phyloP scores from a whole-genome alignment of 2,329 filamentous ascomycete genomes.

The Emmonsia crescens region DNA sequence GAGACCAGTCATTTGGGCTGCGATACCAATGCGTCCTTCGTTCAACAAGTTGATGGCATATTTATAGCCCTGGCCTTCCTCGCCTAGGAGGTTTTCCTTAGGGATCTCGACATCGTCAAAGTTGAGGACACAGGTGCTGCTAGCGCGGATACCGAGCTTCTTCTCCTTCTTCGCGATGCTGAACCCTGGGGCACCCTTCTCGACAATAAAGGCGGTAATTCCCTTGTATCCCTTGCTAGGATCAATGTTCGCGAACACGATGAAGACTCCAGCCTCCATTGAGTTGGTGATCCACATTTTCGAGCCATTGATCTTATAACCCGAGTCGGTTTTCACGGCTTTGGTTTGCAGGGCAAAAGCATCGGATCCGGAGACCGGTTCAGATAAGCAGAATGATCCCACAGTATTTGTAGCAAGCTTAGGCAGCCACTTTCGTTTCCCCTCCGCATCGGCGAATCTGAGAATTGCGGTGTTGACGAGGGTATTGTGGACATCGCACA shows the following conservation, averaged over 20 bases:
- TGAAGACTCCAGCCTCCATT: slow-evolving; percentile 86
- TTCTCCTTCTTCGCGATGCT: slow-evolving; percentile 99
- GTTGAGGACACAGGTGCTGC: slow-evolving; percentile 92
- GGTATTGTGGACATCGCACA: slow-evolving; percentile 97
- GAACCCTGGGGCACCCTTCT: slow-evolving; percentile 83
- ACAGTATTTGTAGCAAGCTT: slow-evolving; percentile 81
- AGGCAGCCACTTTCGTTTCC: slow-evolving; percentile 84
- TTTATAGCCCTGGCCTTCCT: slow-evolving; percentile 90
- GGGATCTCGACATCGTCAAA: slow-evolving; percentile 94
- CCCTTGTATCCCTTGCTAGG: slow-evolving; percentile 90
- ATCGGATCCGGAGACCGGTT: slow-evolving; percentile 86
- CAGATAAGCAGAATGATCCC: slow-evolving; percentile 81
- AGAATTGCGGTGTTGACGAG: slow-evolving; percentile 88
- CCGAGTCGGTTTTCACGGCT: slow-evolving; percentile 68
- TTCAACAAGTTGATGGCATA: slow-evolving; percentile 92
- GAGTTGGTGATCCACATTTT: slow-evolving; percentile 99
- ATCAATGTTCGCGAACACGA: slow-evolving; percentile 94
- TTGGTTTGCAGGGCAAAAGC: slow-evolving; percentile 91
- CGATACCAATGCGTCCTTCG: slow-evolving; percentile 94
- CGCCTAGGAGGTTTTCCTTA: slow-evolving; percentile 74
- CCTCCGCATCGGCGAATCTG: slow-evolving; percentile 65
- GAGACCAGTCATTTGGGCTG: slow-evolving; percentile 95
- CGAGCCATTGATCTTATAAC: slow-evolving; percentile 77
- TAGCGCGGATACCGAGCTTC: slow-evolving; percentile 94
- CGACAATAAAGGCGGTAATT: slow-evolving; percentile 90